Evolutionary conservation across 1,284 basidiomycete species (phyloP).

Genomic region (Leccinum glutinopallens): DNA sequence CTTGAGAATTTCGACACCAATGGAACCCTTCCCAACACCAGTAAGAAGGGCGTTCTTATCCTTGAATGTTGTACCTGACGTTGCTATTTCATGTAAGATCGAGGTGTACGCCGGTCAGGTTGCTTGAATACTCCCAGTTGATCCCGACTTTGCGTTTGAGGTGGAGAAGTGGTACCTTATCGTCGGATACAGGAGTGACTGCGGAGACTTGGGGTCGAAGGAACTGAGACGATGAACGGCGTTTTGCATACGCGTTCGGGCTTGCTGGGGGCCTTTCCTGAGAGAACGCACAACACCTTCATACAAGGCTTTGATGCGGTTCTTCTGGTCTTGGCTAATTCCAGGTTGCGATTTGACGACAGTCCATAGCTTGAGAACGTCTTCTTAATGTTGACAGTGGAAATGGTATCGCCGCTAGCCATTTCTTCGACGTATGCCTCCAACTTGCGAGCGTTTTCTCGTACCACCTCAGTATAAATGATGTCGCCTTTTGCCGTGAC

Average conservation of each 20-base stretch:
- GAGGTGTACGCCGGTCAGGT: conserved; percentile 94
- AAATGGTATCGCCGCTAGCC: conserved; percentile 90
- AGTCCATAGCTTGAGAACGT: conserved; percentile 95
- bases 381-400: conserved; percentile 89
- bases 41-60: conserved; percentile 98
- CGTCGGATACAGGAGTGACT: conserved; percentile 80
- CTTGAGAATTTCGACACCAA: conserved; percentile 97
- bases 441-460: conserved; percentile 94
- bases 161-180: conserved; percentile 90
- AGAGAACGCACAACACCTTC: conserved; percentile 91
- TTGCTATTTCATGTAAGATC: conserved; percentile 98
- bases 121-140: conserved; percentile 96
- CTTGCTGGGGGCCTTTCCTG: conserved; percentile 63
- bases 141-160: conserved; percentile 97
- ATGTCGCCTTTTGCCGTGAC: conserved; percentile 94
- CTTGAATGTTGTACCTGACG: conserved; percentile 96
- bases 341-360: conserved; percentile 96
- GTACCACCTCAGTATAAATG: conserved; percentile 58
- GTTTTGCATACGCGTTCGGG: conserved; percentile 62
- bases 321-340: conserved; percentile 96
- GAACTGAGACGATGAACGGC: conserved; percentile 93
- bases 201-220: conserved; percentile 83
- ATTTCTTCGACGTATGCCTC: conserved; percentile 99
- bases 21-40: conserved; percentile 96
- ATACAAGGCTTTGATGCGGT: conserved; percentile 95